Conservation (phyloP, 768 basidiomycete genomes). For the Boletus rufocinnamomeus region DNA sequence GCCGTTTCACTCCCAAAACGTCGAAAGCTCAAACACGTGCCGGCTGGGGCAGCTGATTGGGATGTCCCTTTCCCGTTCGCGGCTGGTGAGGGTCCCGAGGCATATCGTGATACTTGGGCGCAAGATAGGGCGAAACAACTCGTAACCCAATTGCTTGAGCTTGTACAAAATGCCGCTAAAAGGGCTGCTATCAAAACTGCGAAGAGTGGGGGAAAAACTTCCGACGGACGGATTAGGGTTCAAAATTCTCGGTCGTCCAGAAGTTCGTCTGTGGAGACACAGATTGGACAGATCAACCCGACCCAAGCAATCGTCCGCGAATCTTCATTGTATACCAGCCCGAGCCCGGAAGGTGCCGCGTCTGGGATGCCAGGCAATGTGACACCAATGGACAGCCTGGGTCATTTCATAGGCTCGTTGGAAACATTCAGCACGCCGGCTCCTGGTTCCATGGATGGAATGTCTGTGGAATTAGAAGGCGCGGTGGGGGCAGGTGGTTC, state of each 20-base stretch:
- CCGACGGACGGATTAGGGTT: conserved; percentile 32
- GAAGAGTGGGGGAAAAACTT: conserved; percentile 8
- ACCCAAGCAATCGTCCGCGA: neutral
- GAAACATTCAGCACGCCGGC: conserved; percentile 24
- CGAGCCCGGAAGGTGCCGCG: neutral
- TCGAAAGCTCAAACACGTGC: conserved; percentile 64
- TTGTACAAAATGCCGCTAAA: conserved; percentile 60
- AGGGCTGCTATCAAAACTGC: conserved; percentile 58
- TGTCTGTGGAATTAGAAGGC: conserved; percentile 11
- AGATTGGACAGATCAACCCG: neutral
- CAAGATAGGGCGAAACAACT: conserved; percentile 62
- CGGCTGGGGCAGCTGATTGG: conserved; percentile 82
- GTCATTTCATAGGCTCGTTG: conserved; percentile 43
- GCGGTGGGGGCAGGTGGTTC: conserved; percentile 11
- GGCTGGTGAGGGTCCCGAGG: conserved; percentile 66
- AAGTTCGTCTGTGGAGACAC: conserved; percentile 22
- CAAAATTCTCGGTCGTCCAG: conserved; percentile 38
- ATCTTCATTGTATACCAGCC: neutral
- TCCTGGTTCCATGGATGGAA: conserved; percentile 11
- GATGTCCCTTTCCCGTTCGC: conserved; percentile 79
- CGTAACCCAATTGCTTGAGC: conserved; percentile 56
- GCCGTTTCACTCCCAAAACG: conserved; percentile 48
- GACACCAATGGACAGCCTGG: conserved; percentile 23
- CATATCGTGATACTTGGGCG: conserved; percentile 68
- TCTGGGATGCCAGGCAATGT: neutral